phyloP scores from a whole-genome alignment of 1,139 yeast species.

The Magnusiomyces suaveolens region DNA sequence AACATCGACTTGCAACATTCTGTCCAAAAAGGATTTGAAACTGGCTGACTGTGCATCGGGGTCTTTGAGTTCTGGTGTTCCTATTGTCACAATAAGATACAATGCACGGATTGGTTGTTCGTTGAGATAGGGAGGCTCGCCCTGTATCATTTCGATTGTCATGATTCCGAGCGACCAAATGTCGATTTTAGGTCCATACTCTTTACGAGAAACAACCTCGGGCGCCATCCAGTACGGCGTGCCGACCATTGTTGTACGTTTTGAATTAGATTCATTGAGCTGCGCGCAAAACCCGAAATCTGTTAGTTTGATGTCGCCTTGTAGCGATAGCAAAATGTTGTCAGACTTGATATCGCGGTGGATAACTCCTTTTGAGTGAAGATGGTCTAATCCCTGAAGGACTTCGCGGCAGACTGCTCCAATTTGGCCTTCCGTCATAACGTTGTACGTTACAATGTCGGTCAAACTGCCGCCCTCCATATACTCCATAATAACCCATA shows the following conservation, averaged over 20 bases:
- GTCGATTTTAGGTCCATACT: constrained; percentile 94
- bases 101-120: constrained; percentile 91
- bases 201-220: constrained; percentile 87
- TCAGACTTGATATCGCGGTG: constrained; percentile 96
- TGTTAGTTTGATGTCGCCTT: constrained; percentile 80
- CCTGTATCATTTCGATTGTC: constrained; percentile 98
- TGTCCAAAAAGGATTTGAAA: constrained; percentile 59
- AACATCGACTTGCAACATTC: constrained; percentile 78
- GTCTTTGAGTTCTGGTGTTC: constrained; percentile 87
- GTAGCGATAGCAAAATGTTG: constrained; percentile 69
- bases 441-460: constrained; percentile 89
- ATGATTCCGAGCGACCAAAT: constrained; percentile 96
- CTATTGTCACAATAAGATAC: constrained; percentile 88
- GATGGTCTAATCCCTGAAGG: constrained; percentile 68
- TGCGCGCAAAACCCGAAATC: constrained; percentile 86
- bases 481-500: constrained; percentile 98
- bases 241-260: constrained; percentile 96
- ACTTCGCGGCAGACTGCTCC: constrained; percentile 95
- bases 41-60: constrained; percentile 67
- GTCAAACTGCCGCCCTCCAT: constrained; percentile 98
- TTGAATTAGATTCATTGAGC: constrained; percentile 72
- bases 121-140: constrained; percentile 94
- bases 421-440: constrained; percentile 92
- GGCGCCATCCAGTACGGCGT: constrained; percentile 99
- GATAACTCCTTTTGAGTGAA: constrained; percentile 88